Percentiles rank a stretch among this genome's conserved stretches.
These are phyloP conservation scores for Russula sp. DNA, from an alignment of 768 basidiomycete species.

Conservation along the genomic window DNA sequence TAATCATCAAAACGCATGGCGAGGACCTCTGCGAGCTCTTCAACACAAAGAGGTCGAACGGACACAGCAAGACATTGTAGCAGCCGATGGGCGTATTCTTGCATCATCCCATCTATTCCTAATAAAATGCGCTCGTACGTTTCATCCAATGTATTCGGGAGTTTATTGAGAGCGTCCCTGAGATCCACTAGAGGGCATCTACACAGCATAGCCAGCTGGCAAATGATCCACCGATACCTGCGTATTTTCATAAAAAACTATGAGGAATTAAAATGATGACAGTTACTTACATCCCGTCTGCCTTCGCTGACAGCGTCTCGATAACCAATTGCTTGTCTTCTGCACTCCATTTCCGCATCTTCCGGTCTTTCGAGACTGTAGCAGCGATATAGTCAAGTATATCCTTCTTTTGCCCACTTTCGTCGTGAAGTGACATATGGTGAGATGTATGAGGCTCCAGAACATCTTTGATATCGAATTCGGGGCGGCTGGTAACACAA, in stretches of 20 bases:
- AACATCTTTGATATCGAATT: background rate
- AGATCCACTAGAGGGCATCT: background rate
- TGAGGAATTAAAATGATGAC: background rate
- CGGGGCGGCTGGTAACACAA: constrained; percentile 1
- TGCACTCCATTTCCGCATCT: background rate
- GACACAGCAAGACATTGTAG: constrained; percentile 4
- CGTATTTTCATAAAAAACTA: background rate
- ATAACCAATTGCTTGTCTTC: background rate
- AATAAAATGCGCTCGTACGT: background rate
- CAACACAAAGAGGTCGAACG: constrained; percentile 1
- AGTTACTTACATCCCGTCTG: background rate
- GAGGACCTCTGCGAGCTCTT: constrained; percentile 8
- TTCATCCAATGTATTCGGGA: background rate
- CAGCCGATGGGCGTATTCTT: background rate
- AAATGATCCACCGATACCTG: constrained; percentile 8
- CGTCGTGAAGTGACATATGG: background rate
- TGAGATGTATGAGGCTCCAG: background rate
- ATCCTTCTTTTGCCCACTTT: background rate
- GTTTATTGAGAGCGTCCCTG: background rate
- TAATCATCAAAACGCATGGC: background rate
- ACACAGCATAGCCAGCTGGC: constrained; percentile 1
- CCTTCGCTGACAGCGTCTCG: background rate
- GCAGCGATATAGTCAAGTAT: background rate
- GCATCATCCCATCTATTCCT: background rate
- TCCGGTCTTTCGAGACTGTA: background rate